Conservation (phyloP, 2,329 filamentous ascomycete genomes). For the Colletotrichum cuscutae region DNA sequence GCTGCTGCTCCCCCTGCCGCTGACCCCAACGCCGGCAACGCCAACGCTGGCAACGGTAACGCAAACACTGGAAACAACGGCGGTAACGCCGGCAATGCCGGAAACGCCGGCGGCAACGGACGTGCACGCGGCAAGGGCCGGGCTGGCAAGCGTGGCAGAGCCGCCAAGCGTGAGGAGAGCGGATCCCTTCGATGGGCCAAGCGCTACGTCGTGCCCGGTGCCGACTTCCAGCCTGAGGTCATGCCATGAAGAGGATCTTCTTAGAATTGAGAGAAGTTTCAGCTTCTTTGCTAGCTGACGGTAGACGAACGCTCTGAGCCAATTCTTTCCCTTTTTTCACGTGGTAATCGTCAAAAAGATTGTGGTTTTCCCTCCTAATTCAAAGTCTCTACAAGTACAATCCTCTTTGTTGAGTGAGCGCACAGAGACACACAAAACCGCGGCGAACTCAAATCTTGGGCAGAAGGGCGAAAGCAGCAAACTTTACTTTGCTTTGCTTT, state of each 20-base stretch:
- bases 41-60: conserved; percentile 28
- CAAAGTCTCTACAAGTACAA: not conserved
- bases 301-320: not conserved
- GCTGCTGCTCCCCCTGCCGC: conserved; percentile 27
- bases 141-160: conserved; percentile 13
- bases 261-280: not conserved
- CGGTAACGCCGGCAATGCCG: conserved; percentile 27
- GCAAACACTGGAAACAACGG: conserved; percentile 36
- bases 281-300: not conserved
- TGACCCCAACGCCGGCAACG: not conserved
- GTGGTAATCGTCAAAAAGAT: not conserved
- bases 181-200: conserved; percentile 23
- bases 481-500: conserved; percentile 5
- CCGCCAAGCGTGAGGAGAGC: not conserved
- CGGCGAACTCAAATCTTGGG: not conserved
- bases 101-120: not conserved
- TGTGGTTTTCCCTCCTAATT: conserved; percentile 14
- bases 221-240: conserved; percentile 19
- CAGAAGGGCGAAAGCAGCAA: not conserved
- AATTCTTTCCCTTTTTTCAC: not conserved
- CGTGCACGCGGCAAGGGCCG: not conserved
- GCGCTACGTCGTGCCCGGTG: conserved; percentile 26
- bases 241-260: conserved; percentile 9
- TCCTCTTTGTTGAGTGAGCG: not conserved
- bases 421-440: conserved; percentile 8